Base-by-base conservation (phyloP, 2,329 filamentous ascomycete genomes). In the Arthrobotrys sinensis region DNA sequence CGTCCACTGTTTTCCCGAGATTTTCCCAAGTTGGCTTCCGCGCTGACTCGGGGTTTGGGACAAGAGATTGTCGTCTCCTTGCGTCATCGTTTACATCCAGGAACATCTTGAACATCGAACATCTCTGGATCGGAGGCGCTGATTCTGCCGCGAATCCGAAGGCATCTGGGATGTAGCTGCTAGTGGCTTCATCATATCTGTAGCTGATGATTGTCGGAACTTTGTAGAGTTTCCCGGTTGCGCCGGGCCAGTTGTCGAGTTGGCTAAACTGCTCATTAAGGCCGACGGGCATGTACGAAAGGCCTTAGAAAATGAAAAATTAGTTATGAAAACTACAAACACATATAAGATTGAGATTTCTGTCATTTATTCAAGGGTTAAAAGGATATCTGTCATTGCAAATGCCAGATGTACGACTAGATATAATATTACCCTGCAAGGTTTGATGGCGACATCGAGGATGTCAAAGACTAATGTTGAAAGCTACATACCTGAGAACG, bases 41-140 rank as follows among this genome's bases (percentile, higher is more conserved):
- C 1, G 11, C 38, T 11, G 55, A 32, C 24, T 65, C 64, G 1
- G 38, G 8, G 16, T 24, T 21, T 12, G 16, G 24, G 6, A 40
- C 3, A 5, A 52, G 3, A 4, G 72, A 76, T 34, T 55, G 64
- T n/a, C 72, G 55, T 34, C 32, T 38, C 5, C 14, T 32, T 57
- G 11, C 14, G 7, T 65, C 65, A 6, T 64, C 63, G 16, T 16
- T 57, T 4, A 50, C 65, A 10, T 76, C 65, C 7, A 76, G 65
- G 43, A 64, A 76, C 72, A 76, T 76, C 32, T 76, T 76, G 34
- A 76, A 76, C 64, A 76, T 57, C 4, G 72, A 64, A 32, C 72
- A 76, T 21, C 65, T 60, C 4, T 70, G 57, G 14, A 36, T 28
- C 5, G 65, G 55, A 6, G 55, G 72, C 4, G 55, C 45, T 2